Base-by-base conservation (phyloP, 768 basidiomycete genomes). In the Leccinum incarnatum region DNA sequence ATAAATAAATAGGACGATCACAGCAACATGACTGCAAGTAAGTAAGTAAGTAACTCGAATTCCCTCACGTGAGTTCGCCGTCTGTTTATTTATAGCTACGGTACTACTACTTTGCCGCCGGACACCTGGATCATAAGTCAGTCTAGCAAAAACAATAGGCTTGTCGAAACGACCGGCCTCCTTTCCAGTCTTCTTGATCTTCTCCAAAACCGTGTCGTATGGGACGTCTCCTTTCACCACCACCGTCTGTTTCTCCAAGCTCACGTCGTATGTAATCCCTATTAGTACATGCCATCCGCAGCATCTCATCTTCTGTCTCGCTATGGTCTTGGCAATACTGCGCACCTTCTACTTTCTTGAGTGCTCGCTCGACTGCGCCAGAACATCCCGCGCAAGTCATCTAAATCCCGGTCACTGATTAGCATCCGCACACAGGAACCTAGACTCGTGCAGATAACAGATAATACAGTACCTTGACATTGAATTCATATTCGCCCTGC, bases 161-260 rank as follows among this genome's bases (percentile, higher is more conserved):
- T 30, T 2, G 1, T 19, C 14, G 21, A 23, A 19, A 14, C 30
- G 10, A 55, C 30, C 11, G 14, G 91, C 93, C 87, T 91, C 82
- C 75, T 95, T 95, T 62, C 94, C 94, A 10, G 93, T 96, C 83
- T 94, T 95, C 81, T 84, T 83, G 69, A 96, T 92, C 78, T 80
- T 89, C 54, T 76, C 85, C 12, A 83, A 73, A 49, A 93, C 77
- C 3, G 78, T 78, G 0, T 92, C 89, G 70, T 89, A 91, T 17
- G 80, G 65, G 10, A 83, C 76, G 2, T 76, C 72, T 11, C 84
- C 84, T 10, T 71, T 85, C 51, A 95, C 91, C 54, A 83, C 54
- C 55, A 95, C 93, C 68, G 83, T 81, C 70, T 95, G 91, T 40
- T 75, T 83, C 29, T 83, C 85, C 36, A 94, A 81, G 67, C 68